Evolutionary conservation across 148 eudicot species (phyloP).

Genomic region (Rhododendron griersonianum): DNA sequence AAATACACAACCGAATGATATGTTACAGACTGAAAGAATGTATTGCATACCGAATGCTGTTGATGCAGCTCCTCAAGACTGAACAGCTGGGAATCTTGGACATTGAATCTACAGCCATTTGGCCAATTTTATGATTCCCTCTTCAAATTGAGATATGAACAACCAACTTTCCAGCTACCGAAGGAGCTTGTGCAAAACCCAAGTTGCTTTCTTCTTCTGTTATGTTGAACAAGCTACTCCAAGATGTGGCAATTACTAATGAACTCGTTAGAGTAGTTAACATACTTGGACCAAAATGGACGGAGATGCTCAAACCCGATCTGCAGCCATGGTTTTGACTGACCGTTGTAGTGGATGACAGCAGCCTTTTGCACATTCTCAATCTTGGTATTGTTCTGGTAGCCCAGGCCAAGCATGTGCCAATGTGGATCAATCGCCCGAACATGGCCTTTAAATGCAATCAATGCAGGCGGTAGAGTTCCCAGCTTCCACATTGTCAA

Average conservation of each 20-base stretch:
- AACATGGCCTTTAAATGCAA: constrained; percentile 90
- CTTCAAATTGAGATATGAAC: constrained; percentile 15
- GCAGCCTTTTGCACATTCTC: constrained; percentile 81
- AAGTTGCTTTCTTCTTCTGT: constrained; percentile 17
- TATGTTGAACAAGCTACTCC: constrained; percentile 48
- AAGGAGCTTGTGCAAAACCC: constrained; percentile 21
- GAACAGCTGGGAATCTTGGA: constrained; percentile 25
- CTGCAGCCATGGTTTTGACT: constrained; percentile 94
- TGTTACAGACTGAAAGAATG: constrained; percentile 65
- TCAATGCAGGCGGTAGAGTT: constrained; percentile 93
- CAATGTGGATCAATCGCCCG: constrained; percentile 85
- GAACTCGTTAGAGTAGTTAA: constrained; percentile 83
- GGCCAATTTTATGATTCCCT: constrained; percentile 26
- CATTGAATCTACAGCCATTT: constrained; percentile 17
- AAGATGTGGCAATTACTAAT: constrained; percentile 85
- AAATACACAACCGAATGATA: constrained; percentile 39
- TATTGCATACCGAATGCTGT: constrained; percentile 37
- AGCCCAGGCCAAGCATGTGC: constrained; percentile 99
- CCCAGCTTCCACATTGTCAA: constrained; percentile 97
- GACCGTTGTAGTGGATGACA: constrained; percentile 98
- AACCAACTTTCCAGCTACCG: constrained; percentile 29
- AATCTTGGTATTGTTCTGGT: constrained; percentile 74
- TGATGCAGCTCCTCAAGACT: constrained; percentile 23
- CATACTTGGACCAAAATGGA: constrained; percentile 95
- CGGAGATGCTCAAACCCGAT: constrained; percentile 98